Conservation (phyloP, 306 rosid genomes). For the Cicer pinnatifidum region DNA sequence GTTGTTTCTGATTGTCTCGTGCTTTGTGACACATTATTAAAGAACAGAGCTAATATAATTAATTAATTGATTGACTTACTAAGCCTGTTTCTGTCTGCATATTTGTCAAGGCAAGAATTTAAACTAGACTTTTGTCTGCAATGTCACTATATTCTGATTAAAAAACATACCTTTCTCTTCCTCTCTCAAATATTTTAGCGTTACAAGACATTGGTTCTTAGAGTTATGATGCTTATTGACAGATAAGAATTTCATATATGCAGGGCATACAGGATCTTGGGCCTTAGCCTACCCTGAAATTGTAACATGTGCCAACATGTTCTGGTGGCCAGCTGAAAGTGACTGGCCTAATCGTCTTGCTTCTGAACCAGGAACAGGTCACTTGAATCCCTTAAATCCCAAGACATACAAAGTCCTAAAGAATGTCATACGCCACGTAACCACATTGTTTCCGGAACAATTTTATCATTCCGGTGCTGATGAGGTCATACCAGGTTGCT, state of each 20-base stretch:
- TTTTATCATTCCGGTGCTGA: slow-evolving; percentile 79
- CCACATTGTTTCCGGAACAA: slow-evolving; percentile 67
- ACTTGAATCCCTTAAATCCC: slow-evolving; percentile 83
- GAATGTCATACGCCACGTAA: slow-evolving; percentile 67
- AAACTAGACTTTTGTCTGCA: neutral
- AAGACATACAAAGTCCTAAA: slow-evolving; percentile 74
- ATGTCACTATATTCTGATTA: neutral
- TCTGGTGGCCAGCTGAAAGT: slow-evolving; percentile 75
- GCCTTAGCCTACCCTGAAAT: slow-evolving; percentile 84
- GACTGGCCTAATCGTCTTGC: slow-evolving; percentile 58
- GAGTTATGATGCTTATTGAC: slow-evolving; percentile 12
- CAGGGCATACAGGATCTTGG: slow-evolving; percentile 95
- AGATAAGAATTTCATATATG: slow-evolving; percentile 17
- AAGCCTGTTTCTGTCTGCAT: slow-evolving; percentile 1
- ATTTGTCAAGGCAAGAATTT: neutral
- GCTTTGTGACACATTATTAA: neutral
- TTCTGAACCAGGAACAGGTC: slow-evolving; percentile 88
- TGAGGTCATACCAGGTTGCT: slow-evolving; percentile 79
- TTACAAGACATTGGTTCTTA: slow-evolving; percentile 3
- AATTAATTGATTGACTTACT: neutral
- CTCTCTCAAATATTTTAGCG: slow-evolving; percentile 3
- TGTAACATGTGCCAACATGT: slow-evolving; percentile 84
- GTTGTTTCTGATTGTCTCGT: slow-evolving; percentile 1
- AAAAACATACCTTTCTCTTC: slow-evolving; percentile 24
- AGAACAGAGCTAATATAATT: neutral